Evolutionary conservation across 768 basidiomycete genomes (phyloP).

Genomic region (Amylocystis lapponica): DNA sequence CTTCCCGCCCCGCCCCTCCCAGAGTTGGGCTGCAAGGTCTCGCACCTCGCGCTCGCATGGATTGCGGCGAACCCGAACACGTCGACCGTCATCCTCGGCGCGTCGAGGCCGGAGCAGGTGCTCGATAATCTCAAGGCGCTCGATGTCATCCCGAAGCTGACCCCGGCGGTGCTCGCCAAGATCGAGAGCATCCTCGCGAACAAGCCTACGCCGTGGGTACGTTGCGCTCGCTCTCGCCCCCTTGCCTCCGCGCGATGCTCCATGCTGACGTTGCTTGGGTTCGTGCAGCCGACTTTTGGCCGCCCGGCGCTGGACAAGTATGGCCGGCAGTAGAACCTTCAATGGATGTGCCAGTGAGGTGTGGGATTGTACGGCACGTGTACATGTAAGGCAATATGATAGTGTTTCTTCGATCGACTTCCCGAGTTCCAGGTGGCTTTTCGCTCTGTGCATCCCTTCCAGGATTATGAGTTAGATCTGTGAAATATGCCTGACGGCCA

Average conservation of each 20-base stretch:
- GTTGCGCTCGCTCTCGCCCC: slow-evolving; percentile 6
- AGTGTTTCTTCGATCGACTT: too few species aligned
- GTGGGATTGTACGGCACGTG: too few species aligned
- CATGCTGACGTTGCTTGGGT: background rate
- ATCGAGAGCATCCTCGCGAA: slow-evolving; percentile 64
- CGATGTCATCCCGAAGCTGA: slow-evolving; percentile 69
- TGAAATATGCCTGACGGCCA: too few species aligned
- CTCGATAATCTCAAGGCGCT: slow-evolving; percentile 66
- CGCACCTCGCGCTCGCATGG: slow-evolving; percentile 77
- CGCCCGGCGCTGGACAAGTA: slow-evolving; percentile 4
- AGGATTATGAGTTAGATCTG: too few species aligned
- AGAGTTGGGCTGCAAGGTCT: slow-evolving; percentile 53
- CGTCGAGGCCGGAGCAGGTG: slow-evolving; percentile 56
- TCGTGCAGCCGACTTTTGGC: slow-evolving; percentile 4
- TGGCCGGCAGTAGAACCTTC: slow-evolving; percentile 1
- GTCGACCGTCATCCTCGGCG: slow-evolving; percentile 62
- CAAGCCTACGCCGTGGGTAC: slow-evolving; percentile 37
- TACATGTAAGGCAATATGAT: too few species aligned
- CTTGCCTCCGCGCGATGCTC: background rate
- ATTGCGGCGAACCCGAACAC: slow-evolving; percentile 57
- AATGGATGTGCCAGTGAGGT: too few species aligned
- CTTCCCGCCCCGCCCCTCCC: slow-evolving; percentile 1
- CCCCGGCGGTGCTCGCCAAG: slow-evolving; percentile 54
- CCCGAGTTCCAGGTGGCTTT: too few species aligned
- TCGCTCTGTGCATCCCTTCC: too few species aligned